phyloP scores from a whole-genome alignment of 1,284 basidiomycete species.

The Moesziomyces sp. region DNA sequence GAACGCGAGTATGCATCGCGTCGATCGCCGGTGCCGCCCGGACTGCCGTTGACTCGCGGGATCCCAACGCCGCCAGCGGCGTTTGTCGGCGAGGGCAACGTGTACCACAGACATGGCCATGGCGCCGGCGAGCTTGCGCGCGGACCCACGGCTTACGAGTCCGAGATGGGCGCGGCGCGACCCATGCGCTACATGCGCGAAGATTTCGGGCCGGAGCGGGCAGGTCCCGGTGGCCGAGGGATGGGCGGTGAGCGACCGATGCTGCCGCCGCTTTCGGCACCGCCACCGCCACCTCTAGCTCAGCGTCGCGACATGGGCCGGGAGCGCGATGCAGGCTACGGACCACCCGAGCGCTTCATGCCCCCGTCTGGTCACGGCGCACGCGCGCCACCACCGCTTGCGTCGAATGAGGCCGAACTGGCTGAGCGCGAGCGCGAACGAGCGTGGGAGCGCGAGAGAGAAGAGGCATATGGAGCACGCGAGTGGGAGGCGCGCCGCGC shows the following conservation, averaged over 20 bases:
- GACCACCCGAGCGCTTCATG: neutral
- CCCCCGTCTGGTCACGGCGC: slow-evolving; percentile 1
- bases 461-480: neutral
- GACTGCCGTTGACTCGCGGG: slow-evolving; percentile 1
- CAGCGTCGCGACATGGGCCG: slow-evolving; percentile 1
- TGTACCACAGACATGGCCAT: slow-evolving; percentile 10
- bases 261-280: slow-evolving; percentile 19
- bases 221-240: neutral
- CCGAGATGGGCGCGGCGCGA: slow-evolving; percentile 4
- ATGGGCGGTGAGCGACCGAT: slow-evolving; percentile 11
- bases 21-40: slow-evolving; percentile 2
- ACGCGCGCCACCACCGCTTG: neutral
- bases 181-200: neutral
- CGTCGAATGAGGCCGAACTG: slow-evolving; percentile 2
- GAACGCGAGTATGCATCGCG: slow-evolving; percentile 10
- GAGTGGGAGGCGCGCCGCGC: neutral
- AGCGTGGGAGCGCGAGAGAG: slow-evolving; percentile 11
- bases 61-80: slow-evolving; percentile 16
- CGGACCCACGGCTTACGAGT: slow-evolving; percentile 8
- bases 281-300: slow-evolving; percentile 2
- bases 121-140: neutral
- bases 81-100: slow-evolving; percentile 5
- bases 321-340: slow-evolving; percentile 5
- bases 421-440: slow-evolving; percentile 4
- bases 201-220: neutral